These are phyloP conservation scores for Gossypium turneri DNA, from an alignment of 345 rosid species.

Conservation along the genomic window DNA sequence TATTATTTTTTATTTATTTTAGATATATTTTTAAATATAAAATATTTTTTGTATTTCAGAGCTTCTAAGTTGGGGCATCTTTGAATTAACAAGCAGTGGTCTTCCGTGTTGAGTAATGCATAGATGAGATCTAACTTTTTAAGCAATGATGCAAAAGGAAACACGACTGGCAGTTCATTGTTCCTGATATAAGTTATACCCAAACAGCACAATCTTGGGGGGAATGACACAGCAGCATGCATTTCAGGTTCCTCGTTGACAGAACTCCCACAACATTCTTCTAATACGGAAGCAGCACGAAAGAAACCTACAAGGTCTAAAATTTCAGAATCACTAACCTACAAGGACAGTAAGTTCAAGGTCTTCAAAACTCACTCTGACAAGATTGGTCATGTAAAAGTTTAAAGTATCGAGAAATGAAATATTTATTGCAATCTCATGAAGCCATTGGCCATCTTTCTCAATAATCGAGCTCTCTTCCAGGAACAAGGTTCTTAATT, in stretches of 20 bases:
- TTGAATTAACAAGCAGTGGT: conserved; percentile 72
- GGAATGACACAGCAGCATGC: conserved; percentile 47
- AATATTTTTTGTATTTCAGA: conserved; percentile 21
- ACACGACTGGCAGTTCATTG: conserved; percentile 67
- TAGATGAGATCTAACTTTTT: conserved; percentile 84
- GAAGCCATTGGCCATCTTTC: conserved; percentile 82
- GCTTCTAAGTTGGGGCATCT: conserved; percentile 81
- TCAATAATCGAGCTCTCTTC: conserved; percentile 73
- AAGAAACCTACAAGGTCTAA: conserved; percentile 71
- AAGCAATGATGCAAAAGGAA: conserved; percentile 66
- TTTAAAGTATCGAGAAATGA: conserved; percentile 68
- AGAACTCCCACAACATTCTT: conserved; percentile 47
- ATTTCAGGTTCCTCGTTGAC: conserved; percentile 46
- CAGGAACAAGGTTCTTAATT: conserved; percentile 62
- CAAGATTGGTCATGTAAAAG: conserved; percentile 72
- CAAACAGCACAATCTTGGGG: conserved; percentile 57
- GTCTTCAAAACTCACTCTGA: conserved; percentile 46
- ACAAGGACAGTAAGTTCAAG: conserved; percentile 76
- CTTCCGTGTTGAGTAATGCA: conserved; percentile 73
- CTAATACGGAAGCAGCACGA: conserved; percentile 53
- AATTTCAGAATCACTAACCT: conserved; percentile 69
- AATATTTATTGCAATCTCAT: conserved; percentile 72
- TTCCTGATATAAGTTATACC: conserved; percentile 73
- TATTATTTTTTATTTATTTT: too few species aligned
- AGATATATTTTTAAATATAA: too few species aligned